phyloP scores from a whole-genome alignment of 2,329 filamentous ascomycete species.

The Escovopsis sp. region DNA sequence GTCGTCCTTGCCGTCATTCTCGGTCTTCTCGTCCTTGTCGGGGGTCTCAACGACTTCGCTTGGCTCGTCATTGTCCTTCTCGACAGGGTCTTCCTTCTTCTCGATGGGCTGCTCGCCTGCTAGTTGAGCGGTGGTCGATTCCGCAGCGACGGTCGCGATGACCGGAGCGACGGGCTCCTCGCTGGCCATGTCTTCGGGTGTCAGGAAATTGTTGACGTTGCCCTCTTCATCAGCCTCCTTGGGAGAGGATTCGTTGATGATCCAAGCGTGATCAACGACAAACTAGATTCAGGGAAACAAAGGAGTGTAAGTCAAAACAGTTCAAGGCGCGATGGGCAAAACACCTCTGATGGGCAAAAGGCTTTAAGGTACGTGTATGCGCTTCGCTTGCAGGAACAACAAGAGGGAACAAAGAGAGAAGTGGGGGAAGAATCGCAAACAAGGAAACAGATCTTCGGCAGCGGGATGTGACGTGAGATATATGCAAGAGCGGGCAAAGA shows the following conservation, averaged over 20 bases:
- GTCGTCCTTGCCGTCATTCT: too few species aligned
- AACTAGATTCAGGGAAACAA: slow-evolving; percentile 43
- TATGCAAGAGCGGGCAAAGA: slow-evolving; percentile 2
- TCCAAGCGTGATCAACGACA: slow-evolving; percentile 87
- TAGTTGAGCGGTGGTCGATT: slow-evolving; percentile 56
- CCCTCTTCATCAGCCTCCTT: slow-evolving; percentile 70
- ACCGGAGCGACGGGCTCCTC: slow-evolving; percentile 32
- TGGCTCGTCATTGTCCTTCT: too few species aligned
- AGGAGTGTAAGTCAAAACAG: slow-evolving; percentile 5
- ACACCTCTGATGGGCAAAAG: neutral
- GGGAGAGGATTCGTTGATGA: slow-evolving; percentile 63
- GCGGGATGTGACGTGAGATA: slow-evolving; percentile 7
- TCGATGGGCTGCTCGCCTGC: slow-evolving; percentile 29
- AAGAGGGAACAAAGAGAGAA: too few species aligned
- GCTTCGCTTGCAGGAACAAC: slow-evolving; percentile 1
- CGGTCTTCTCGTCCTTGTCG: too few species aligned
- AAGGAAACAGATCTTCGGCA: slow-evolving; percentile 1
- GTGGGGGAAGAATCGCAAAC: neutral
- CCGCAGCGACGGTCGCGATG: slow-evolving; percentile 54
- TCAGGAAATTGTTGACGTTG: slow-evolving; percentile 88
- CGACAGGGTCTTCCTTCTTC: slow-evolving; percentile 7
- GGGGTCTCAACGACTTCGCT: too few species aligned
- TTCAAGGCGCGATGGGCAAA: neutral
- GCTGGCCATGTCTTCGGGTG: slow-evolving; percentile 51
- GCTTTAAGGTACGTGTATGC: slow-evolving; percentile 1